phyloP scores from a whole-genome alignment of 257 asterid species.

The Linaria vulgaris region DNA sequence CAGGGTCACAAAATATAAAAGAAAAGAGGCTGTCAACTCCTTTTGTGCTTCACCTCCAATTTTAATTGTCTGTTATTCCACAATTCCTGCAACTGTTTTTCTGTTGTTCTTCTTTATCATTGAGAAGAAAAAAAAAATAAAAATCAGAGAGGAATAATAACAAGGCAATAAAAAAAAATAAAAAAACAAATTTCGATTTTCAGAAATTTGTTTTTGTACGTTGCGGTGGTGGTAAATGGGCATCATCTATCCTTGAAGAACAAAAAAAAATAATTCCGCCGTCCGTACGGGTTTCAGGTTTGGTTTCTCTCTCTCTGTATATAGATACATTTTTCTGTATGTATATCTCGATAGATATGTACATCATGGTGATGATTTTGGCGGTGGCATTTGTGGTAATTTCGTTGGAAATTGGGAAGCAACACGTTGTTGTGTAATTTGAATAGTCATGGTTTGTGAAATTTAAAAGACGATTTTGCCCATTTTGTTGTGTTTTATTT shows the following conservation, averaged over 20 bases:
- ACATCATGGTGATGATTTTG: too few species aligned
- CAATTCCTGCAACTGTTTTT: conserved; percentile 21
- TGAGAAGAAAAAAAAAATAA: too few species aligned
- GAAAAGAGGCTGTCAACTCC: neutral
- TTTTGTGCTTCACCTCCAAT: neutral
- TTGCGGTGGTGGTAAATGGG: conserved; percentile 1
- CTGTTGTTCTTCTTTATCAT: conserved; percentile 8
- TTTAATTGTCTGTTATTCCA: conserved; percentile 13
- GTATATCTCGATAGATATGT: neutral
- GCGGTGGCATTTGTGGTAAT: too few species aligned
- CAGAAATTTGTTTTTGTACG: neutral
- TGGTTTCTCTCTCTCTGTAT: conserved; percentile 14
- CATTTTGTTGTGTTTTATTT: too few species aligned
- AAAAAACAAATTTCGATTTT: neutral
- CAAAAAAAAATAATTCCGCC: neutral
- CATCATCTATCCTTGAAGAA: neutral
- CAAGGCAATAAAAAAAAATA: neutral
- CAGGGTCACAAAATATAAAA: neutral
- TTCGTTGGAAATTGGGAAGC: too few species aligned
- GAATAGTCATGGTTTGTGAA: too few species aligned
- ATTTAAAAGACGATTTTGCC: too few species aligned
- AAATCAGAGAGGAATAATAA: too few species aligned
- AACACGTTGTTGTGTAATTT: too few species aligned
- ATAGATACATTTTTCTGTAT: neutral
- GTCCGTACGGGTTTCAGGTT: conserved; percentile 24